Percentiles rank a stretch among this genome's conserved stretches.
phyloP scores from a whole-genome alignment of 495 filamentous ascomycete genomes.

The Aspergillus indologenus region DNA sequence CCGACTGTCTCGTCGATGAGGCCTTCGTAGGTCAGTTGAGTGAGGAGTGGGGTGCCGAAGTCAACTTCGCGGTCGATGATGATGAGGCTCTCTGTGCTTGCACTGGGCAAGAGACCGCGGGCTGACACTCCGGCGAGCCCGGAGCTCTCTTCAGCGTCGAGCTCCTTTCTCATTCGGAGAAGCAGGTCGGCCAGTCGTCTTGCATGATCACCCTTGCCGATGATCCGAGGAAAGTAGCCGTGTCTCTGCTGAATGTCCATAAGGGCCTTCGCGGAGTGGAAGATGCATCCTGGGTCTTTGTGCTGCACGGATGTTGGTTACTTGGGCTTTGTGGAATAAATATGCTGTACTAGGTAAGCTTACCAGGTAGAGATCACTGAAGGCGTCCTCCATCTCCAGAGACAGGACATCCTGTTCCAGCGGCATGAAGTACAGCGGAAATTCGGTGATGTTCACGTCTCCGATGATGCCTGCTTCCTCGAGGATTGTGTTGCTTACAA shows the following conservation, averaged over 20 bases:
- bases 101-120: slow-evolving; percentile 76
- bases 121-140: slow-evolving; percentile 53
- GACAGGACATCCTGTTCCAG: slow-evolving; percentile 90
- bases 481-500: slow-evolving; percentile 86
- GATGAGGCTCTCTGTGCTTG: slow-evolving; percentile 81
- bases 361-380: slow-evolving; percentile 82
- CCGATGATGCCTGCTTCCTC: slow-evolving; percentile 93
- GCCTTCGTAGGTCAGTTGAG: slow-evolving; percentile 95
- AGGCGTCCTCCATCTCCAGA: slow-evolving; percentile 82
- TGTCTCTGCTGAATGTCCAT: slow-evolving; percentile 92
- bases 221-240: slow-evolving; percentile 91
- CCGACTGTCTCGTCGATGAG: slow-evolving; percentile 92
- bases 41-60: slow-evolving; percentile 84
- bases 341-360: slow-evolving; percentile 13
- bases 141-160: slow-evolving; percentile 74
- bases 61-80: slow-evolving; percentile 96
- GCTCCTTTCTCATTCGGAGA: slow-evolving; percentile 88
- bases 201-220: slow-evolving; percentile 94
- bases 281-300: slow-evolving; percentile 88
- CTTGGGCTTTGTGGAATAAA: neutral
- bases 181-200: slow-evolving; percentile 84
- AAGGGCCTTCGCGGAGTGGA: slow-evolving; percentile 83
- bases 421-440: slow-evolving; percentile 84
- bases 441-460: slow-evolving; percentile 82
- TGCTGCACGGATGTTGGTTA: slow-evolving; percentile 41